Conservation (phyloP, 148 eudicot species). For the Vaccinium vitisidaea region DNA sequence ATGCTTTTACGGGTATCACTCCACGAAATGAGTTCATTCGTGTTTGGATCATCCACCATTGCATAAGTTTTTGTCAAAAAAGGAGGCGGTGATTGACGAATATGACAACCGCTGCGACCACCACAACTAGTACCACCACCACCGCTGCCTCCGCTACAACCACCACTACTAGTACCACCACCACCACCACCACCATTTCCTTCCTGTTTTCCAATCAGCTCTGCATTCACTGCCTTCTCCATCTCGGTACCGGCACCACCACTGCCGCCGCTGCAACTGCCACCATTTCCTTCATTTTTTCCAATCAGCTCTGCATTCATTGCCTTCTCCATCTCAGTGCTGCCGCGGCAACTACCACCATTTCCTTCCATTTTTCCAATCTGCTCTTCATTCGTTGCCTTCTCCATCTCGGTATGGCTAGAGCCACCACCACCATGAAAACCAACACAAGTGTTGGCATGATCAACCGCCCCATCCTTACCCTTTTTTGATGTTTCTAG, state of each 20-base stretch:
- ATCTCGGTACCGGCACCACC: background rate
- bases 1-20: constrained; percentile 17
- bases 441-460: background rate
- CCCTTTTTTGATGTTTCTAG: background rate
- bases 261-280: too few species aligned
- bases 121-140: too few species aligned
- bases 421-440: background rate
- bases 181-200: background rate
- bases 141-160: background rate
- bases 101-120: too few species aligned
- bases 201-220: too few species aligned
- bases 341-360: background rate
- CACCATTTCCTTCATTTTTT: too few species aligned
- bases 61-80: constrained; percentile 18
- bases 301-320: too few species aligned
- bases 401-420: too few species aligned
- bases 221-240: background rate
- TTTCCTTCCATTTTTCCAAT: too few species aligned
- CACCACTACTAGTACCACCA: too few species aligned
- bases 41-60: constrained; percentile 26
- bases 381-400: background rate
- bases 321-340: too few species aligned
- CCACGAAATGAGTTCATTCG: constrained; percentile 26
- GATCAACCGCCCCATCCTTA: background rate
- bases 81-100: background rate